These are phyloP conservation scores for Coprinopsis cinerea DNA, from an alignment of 768 basidiomycete species.

Conservation along the genomic window DNA sequence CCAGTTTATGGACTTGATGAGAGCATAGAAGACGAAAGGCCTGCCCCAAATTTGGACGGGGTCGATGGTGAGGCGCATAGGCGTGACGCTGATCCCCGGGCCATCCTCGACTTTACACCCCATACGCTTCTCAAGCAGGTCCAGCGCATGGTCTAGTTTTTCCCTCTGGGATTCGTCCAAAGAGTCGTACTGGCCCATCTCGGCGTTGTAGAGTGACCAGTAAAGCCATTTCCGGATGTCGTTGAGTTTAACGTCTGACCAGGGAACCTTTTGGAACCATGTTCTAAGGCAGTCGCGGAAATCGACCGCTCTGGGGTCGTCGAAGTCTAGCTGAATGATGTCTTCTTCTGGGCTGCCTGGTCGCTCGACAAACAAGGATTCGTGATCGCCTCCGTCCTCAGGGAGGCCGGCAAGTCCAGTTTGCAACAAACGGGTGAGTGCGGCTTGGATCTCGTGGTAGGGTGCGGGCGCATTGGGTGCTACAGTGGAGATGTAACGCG, in stretches of 20 bases:
- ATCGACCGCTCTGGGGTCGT: slow-evolving; percentile 69
- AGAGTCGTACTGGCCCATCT: slow-evolving; percentile 45
- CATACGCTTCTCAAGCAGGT: slow-evolving; percentile 63
- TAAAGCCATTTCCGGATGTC: slow-evolving; percentile 74
- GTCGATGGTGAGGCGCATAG: slow-evolving; percentile 75
- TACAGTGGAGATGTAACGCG: slow-evolving; percentile 40
- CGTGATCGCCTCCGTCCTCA: slow-evolving; percentile 49
- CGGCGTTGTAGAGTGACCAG: slow-evolving; percentile 75
- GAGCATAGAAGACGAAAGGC: slow-evolving; percentile 60
- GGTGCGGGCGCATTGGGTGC: slow-evolving; percentile 41
- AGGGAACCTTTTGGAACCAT: slow-evolving; percentile 74
- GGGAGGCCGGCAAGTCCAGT: slow-evolving; percentile 55
- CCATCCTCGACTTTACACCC: slow-evolving; percentile 62
- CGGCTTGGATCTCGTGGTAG: slow-evolving; percentile 48
- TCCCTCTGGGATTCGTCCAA: slow-evolving; percentile 40
- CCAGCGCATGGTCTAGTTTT: slow-evolving; percentile 55
- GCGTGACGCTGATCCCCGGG: slow-evolving; percentile 41
- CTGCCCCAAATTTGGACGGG: slow-evolving; percentile 61
- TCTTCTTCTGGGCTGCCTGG: slow-evolving; percentile 60
- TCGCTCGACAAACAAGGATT: slow-evolving; percentile 38
- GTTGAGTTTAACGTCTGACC: slow-evolving; percentile 59
- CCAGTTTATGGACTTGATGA: slow-evolving; percentile 45
- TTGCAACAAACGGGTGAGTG: slow-evolving; percentile 59
- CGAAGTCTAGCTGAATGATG: slow-evolving; percentile 47
- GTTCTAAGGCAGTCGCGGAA: slow-evolving; percentile 65